Evolutionary conservation across 1,139 yeast species (phyloP), one percentile per base, ranked within the genome.

Genomic region (Protomyces arabidopsidicola): DNA sequence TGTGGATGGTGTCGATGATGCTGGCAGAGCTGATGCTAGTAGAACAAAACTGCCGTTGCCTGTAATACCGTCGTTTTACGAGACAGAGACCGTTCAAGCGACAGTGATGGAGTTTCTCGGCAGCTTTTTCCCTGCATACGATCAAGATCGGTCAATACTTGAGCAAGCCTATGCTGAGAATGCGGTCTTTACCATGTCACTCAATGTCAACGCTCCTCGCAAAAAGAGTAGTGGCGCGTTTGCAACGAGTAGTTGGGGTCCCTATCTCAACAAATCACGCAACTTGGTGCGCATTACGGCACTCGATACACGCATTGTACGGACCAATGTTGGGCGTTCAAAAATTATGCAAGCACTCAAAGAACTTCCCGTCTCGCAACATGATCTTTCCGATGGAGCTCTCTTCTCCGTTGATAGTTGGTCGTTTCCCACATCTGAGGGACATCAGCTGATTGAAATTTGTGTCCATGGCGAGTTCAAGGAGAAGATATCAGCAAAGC

Each of bases 391-490:
- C 27, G 79, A 81, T 62, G 91, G 96, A 1, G 79, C 80, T 12
- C 76, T 81, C 59, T 91, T 86, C 72, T 82, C 95, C 53, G 82
- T 91, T 76, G 97, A 95, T 72, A 81, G 89, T 1, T 86, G 88
- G 79, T 80, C 88, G 35, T 69, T 75, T 18, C 65, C 67, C 12
- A 75, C 72, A 18, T 67, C 69, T 4, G 85, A 90, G 4, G 85
- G 83, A 59, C 82, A 90, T 53, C 82, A 84, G 63, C 97, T 96
- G 6, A 84, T 93, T 69, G 79, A 87, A 72, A 82, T 91, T 50
- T 79, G 84, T 1, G 76, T 91, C 22, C 98, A 93, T 75, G 99
- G 99, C 1, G 85, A 83, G 64, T 91, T 84, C 73, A 85, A 83
- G 62, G 98, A 65, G 65, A 66, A 52, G 69, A 93, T 56, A 48